Evolutionary conservation across 257 asterid species (phyloP).

Genomic region (Ocimum tenuiflorum): DNA sequence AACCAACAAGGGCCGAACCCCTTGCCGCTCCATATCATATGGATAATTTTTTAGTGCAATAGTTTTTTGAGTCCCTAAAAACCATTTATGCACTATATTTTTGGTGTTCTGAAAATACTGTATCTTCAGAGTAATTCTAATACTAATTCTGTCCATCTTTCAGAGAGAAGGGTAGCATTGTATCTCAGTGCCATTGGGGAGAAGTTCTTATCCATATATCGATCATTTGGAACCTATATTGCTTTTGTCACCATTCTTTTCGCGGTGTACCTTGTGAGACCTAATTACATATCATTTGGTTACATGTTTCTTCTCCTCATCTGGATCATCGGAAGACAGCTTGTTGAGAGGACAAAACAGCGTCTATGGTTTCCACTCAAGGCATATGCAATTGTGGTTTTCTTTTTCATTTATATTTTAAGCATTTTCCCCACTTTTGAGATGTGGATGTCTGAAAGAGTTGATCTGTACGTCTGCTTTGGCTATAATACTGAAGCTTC

Average conservation of each 20-base stretch:
- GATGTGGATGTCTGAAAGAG: constrained; percentile 66
- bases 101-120: background rate
- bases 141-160: constrained; percentile 29
- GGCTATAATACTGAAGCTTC: constrained; percentile 73
- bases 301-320: constrained; percentile 86
- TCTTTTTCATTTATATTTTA: constrained; percentile 59
- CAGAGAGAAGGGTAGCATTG: constrained; percentile 85
- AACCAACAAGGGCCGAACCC: too few species aligned
- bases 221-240: constrained; percentile 89
- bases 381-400: constrained; percentile 68
- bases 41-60: background rate
- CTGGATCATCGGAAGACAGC: constrained; percentile 94
- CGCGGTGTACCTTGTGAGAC: constrained; percentile 77
- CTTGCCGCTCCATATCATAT: too few species aligned
- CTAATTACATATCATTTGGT: constrained; percentile 82
- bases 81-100: background rate
- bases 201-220: constrained; percentile 71
- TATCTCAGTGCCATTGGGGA: constrained; percentile 86
- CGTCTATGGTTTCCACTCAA: constrained; percentile 96
- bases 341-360: constrained; percentile 71
- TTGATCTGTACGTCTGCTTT: constrained; percentile 52
- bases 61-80: background rate
- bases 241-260: constrained; percentile 87
- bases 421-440: constrained; percentile 79
- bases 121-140: too few species aligned